Percentiles rank a stretch among this genome's conserved stretches.
These are phyloP conservation scores for Leccinum fallax DNA, from an alignment of 1,284 basidiomycete species.

Conservation along the genomic window DNA sequence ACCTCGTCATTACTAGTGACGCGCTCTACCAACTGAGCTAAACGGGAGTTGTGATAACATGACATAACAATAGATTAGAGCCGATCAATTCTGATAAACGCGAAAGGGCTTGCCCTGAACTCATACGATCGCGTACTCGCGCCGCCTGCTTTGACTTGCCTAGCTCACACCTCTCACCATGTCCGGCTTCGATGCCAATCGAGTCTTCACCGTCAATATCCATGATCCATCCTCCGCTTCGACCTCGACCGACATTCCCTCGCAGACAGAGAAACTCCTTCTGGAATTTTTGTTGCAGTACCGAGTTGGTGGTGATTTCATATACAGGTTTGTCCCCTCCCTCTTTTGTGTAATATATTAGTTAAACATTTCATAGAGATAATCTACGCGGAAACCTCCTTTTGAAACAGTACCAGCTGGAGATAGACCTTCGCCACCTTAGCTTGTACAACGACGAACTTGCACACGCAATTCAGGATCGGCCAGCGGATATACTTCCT, in stretches of 20 bases:
- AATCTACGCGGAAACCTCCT: conserved; percentile 89
- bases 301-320: conserved; percentile 86
- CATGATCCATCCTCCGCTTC: conserved; percentile 57
- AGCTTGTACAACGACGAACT: conserved; percentile 93
- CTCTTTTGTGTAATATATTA: conserved; percentile 3
- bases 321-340: conserved; percentile 64
- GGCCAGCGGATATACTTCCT: conserved; percentile 88
- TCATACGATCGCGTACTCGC: conserved; percentile 16
- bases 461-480: conserved; percentile 87
- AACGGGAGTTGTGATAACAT: conserved; percentile 33
- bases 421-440: conserved; percentile 91
- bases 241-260: conserved; percentile 65
- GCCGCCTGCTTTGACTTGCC: conserved; percentile 6
- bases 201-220: conserved; percentile 78
- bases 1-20: conserved; percentile 61
- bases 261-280: conserved; percentile 79
- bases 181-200: conserved; percentile 78
- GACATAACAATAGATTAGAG: neutral
- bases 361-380: conserved; percentile 58
- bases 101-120: conserved; percentile 52
- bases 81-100: conserved; percentile 28
- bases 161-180: conserved; percentile 35
- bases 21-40: conserved; percentile 65
- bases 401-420: conserved; percentile 88
- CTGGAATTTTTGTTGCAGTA: conserved; percentile 87